Base-by-base conservation (phyloP, 768 basidiomycete species). In the Phanerochaete sordida region DNA sequence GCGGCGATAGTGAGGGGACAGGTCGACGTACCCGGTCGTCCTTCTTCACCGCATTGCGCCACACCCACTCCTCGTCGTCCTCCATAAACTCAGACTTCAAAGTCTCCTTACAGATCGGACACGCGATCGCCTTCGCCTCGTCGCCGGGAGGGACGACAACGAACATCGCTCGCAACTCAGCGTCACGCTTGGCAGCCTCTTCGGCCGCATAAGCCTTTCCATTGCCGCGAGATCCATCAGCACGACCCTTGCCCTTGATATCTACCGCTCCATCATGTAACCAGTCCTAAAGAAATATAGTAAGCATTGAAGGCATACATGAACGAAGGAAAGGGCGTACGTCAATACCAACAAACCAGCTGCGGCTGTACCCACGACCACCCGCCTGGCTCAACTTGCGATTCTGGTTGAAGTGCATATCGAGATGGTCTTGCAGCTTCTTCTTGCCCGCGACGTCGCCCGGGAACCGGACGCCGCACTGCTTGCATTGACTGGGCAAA, bases 61-160 rank as follows among this genome's bases (percentile, higher is more conserved):
- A 99, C 13, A 97, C 90, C 95, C 95, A 98, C 62, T 97, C 96
- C 76, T 98, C 96, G 62, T 95, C 94, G 50, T 97, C 95, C 70
- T 98, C 94, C 58, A 87, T 74, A 71, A 91, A 98, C 77, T 97
- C 96, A 64, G 87, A 85, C 78, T 93, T 91, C 73, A 98, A 81
- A 58, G 73, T 74, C 74, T 99, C 96, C 79, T 96, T 97, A 84
- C 97, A 99, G 66, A 99, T 91, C 26, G 95, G 94, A 79, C 96
- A 99, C 63, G 88, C 85, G 66, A 93, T 75, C 26, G 83, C 77
- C 68, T 87, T 88, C 57, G 92, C 90, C 70, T 94, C 93, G 75
- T 91, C 89, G 64, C 90, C 91, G 39, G 88, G 81, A n/a, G 95
- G 95, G 39, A 96, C 91, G 66, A 92, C 85, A 65, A 98, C 90